Percentiles rank a stretch among this genome's conserved stretches.
phyloP scores from a whole-genome alignment of 1,284 basidiomycete species.

The Apiotrichum gamsii region DNA sequence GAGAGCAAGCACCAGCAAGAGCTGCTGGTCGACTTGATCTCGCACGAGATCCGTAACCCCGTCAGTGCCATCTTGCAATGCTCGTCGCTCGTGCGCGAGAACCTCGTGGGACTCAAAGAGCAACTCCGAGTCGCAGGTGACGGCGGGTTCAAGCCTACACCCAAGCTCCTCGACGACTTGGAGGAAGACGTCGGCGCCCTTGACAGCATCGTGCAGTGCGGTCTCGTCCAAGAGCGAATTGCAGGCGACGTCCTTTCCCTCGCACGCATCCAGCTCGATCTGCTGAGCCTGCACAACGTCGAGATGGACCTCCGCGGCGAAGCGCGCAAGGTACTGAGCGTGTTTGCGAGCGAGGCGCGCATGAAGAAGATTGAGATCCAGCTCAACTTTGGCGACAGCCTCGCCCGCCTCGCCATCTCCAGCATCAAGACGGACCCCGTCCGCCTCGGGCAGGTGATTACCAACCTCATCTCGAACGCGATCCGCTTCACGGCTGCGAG shows the following conservation, averaged over 20 bases:
- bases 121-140: conserved; percentile 5
- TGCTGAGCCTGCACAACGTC: conserved; percentile 36
- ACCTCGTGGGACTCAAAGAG: conserved; percentile 21
- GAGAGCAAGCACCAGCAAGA: conserved; percentile 29
- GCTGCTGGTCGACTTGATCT: conserved; percentile 31
- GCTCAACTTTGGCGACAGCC: conserved; percentile 27
- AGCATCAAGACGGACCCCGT: conserved; percentile 44
- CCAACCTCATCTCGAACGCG: conserved; percentile 31
- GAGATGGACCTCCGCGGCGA: conserved; percentile 44
- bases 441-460: conserved; percentile 43
- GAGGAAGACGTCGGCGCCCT: conserved; percentile 37
- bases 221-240: conserved; percentile 48
- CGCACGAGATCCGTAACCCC: conserved; percentile 32
- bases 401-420: conserved; percentile 21
- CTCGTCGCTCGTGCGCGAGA: conserved; percentile 29
- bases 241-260: conserved; percentile 48
- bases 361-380: conserved; percentile 34
- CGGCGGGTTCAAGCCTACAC: conserved; percentile 8
- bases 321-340: conserved; percentile 34
- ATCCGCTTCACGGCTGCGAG: conserved; percentile 25
- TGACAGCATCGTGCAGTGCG: conserved; percentile 41
- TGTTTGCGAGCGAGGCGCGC: conserved; percentile 38
- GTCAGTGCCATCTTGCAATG: conserved; percentile 34
- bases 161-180: conserved; percentile 27
- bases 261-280: conserved; percentile 47